Conservation (phyloP, 1,284 basidiomycete genomes). For the Xerocomus nothofagi region DNA sequence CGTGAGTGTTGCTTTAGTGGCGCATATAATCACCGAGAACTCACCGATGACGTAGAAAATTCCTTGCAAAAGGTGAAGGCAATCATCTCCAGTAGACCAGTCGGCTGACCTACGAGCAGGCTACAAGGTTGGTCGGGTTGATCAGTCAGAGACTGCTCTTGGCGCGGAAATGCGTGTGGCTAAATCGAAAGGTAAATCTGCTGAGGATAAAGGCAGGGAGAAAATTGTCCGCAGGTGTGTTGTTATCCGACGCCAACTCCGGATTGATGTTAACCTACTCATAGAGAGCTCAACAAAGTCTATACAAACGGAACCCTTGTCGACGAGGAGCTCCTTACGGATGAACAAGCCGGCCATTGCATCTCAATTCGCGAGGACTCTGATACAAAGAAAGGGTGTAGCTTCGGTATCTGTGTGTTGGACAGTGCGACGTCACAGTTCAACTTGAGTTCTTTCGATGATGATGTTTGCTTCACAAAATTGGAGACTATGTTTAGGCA, state of each 20-base stretch:
- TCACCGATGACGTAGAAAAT: slow-evolving; percentile 52
- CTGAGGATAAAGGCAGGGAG: slow-evolving; percentile 53
- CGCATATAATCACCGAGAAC: slow-evolving; percentile 4
- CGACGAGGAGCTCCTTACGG: slow-evolving; percentile 84
- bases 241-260: slow-evolving; percentile 2
- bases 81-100: too few species aligned
- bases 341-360: slow-evolving; percentile 96
- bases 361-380: slow-evolving; percentile 80
- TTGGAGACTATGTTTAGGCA: slow-evolving; percentile 95
- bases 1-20: slow-evolving; percentile 48
- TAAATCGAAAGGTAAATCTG: slow-evolving; percentile 64
- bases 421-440: slow-evolving; percentile 98
- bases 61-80: slow-evolving; percentile 69
- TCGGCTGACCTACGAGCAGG: slow-evolving; percentile 45
- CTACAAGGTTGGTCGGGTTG: slow-evolving; percentile 96
- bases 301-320: slow-evolving; percentile 97
- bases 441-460: slow-evolving; percentile 86
- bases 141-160: slow-evolving; percentile 93
- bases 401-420: slow-evolving; percentile 91
- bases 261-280: slow-evolving; percentile 3
- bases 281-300: slow-evolving; percentile 90
- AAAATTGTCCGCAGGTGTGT: slow-evolving; percentile 78
- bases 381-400: slow-evolving; percentile 46
- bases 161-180: slow-evolving; percentile 81
- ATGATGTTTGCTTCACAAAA: slow-evolving; percentile 90